Evolutionary conservation across 371 early-diverging fungal genomes (phyloP).

Genomic region (Mortierella sp.): DNA sequence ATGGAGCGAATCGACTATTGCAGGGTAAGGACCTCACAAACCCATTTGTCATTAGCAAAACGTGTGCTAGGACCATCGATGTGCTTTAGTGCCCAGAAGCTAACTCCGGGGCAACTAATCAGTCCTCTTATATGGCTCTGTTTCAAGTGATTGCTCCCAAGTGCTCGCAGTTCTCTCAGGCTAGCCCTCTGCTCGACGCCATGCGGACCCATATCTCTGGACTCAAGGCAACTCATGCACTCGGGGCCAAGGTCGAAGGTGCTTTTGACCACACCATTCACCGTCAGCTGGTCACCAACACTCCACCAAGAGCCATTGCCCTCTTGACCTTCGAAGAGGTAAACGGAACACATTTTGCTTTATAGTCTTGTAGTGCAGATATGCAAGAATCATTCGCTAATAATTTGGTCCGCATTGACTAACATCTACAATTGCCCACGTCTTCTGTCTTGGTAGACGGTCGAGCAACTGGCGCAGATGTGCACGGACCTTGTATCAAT

Average conservation of each 20-base stretch:
- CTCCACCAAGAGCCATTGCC: slow-evolving; percentile 79
- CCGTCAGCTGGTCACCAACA: slow-evolving; percentile 75
- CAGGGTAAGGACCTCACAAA: slow-evolving; percentile 31
- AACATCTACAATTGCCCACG: background rate
- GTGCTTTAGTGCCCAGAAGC: slow-evolving; percentile 12
- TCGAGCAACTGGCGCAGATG: slow-evolving; percentile 41
- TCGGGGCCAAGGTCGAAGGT: slow-evolving; percentile 24
- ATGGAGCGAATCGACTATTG: slow-evolving; percentile 30
- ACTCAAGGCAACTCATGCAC: slow-evolving; percentile 19
- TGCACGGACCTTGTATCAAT: slow-evolving; percentile 35
- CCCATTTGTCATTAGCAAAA: background rate
- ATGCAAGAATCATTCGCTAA: background rate
- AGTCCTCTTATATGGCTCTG: slow-evolving; percentile 50
- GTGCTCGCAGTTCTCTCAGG: slow-evolving; percentile 32
- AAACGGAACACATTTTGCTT: background rate
- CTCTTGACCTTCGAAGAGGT: slow-evolving; percentile 63
- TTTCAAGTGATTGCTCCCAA: slow-evolving; percentile 43
- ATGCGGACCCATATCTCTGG: slow-evolving; percentile 19
- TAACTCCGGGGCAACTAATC: slow-evolving; percentile 44
- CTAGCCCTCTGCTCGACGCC: slow-evolving; percentile 17
- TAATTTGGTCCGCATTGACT: background rate
- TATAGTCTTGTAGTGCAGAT: background rate
- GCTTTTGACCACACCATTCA: slow-evolving; percentile 80
- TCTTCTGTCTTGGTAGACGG: slow-evolving; percentile 21
- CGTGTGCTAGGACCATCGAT: no score